Conservation (phyloP, 208 protist genomes). For the Acanthamoeba lugdunensis region DNA sequence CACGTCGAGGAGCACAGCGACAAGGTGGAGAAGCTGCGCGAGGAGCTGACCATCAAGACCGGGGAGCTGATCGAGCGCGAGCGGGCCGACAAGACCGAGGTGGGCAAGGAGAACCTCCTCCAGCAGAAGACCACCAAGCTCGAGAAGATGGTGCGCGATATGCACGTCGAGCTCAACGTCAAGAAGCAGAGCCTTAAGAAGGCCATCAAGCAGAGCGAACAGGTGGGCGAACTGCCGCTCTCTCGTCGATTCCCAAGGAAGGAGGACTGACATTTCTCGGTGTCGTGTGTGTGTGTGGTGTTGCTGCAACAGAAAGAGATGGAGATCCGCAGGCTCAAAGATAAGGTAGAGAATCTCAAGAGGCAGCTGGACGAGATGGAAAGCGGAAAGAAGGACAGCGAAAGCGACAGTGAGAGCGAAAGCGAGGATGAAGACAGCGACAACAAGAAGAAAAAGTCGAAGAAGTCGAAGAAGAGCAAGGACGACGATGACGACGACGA, state of each 20-base stretch:
- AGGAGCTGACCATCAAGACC: conserved; percentile 45
- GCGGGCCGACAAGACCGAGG: conserved; percentile 47
- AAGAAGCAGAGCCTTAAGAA: conserved; percentile 71
- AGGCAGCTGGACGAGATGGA: conserved; percentile 51
- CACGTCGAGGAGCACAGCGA: conserved; percentile 62
- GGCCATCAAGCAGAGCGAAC: conserved; percentile 66
- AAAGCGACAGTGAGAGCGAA: conserved; percentile 13
- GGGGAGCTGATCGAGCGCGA: conserved; percentile 60
- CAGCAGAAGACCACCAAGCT: conserved; percentile 69
- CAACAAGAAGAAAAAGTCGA: conserved; percentile 39
- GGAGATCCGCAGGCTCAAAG: conserved; percentile 53
- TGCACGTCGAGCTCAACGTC: conserved; percentile 71
- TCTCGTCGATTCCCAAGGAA: too few relatives aligned
- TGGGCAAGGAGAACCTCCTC: conserved; percentile 63
- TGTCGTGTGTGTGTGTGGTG: too few relatives aligned
- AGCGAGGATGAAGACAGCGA: background rate
- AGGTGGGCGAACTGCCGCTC: background rate
- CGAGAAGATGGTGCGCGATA: conserved; percentile 69
- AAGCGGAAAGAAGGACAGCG: conserved; percentile 60
- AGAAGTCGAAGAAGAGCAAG: conserved; percentile 2
- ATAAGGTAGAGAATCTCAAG: conserved; percentile 50
- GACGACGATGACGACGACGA: conserved; percentile 47
- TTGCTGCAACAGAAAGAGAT: conserved; percentile 2
- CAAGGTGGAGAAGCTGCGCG: conserved; percentile 12
- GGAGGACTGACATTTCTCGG: background rate